Conservation (phyloP, 768 basidiomycete genomes). For the Pulveroboletus ravenelii region DNA sequence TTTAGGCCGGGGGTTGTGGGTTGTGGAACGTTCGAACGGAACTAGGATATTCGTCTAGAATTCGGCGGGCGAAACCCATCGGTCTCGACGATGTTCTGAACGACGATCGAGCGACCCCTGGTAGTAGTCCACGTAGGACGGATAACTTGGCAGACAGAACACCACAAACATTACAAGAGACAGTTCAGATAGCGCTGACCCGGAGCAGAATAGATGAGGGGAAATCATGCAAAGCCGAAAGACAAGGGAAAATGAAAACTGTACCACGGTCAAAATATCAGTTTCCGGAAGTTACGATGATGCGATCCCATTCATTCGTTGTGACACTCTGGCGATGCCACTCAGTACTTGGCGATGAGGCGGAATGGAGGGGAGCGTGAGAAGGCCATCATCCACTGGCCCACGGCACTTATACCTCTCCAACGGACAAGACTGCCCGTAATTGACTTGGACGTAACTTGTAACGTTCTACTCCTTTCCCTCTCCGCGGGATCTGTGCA, state of each 20-base stretch:
- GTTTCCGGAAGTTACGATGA: conserved; percentile 3
- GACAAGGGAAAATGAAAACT: conserved; percentile 2
- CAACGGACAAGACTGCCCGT: background rate
- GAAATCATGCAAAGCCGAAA: background rate
- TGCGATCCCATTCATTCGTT: conserved; percentile 8
- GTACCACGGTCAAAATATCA: conserved; percentile 11
- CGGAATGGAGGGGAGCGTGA: conserved; percentile 15
- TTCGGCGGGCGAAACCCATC: background rate
- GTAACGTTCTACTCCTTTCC: too few species aligned
- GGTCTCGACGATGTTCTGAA: background rate
- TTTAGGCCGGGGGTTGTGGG: background rate
- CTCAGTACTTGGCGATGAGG: conserved; percentile 9
- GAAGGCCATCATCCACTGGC: conserved; percentile 4
- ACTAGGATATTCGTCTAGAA: conserved; percentile 6
- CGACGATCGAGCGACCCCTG: background rate
- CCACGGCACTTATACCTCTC: conserved; percentile 9
- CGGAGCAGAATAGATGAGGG: conserved; percentile 7
- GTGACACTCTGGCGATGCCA: conserved; percentile 6
- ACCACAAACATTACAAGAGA: conserved; percentile 3
- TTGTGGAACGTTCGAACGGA: conserved; percentile 6
- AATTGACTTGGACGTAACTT: conserved; percentile 9
- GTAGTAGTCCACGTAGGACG: background rate
- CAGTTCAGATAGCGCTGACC: conserved; percentile 5
- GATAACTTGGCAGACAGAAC: background rate
- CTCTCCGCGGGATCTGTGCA: too few species aligned